These are phyloP conservation scores for Hygrophorus russula DNA, from an alignment of 768 basidiomycete species.

Conservation along the genomic window DNA sequence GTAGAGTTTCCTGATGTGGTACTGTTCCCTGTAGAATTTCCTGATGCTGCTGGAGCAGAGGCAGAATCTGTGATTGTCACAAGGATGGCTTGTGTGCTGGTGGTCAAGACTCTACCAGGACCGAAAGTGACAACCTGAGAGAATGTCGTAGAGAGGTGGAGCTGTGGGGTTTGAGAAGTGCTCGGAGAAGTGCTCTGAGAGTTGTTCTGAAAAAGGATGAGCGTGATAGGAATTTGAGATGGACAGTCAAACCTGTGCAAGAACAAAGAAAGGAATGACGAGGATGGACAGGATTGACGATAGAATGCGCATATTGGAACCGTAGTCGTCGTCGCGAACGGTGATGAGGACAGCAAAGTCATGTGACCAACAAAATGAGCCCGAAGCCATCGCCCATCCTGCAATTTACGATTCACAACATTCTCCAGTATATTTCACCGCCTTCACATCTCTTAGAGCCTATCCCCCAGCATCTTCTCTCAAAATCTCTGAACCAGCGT, in stretches of 20 bases:
- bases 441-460: slow-evolving; percentile 33
- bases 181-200: not conserved
- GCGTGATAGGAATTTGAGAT: not conserved
- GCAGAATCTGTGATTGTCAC: slow-evolving; percentile 32
- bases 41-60: slow-evolving; percentile 9
- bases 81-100: slow-evolving; percentile 28
- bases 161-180: too few relatives aligned
- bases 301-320: slow-evolving; percentile 18
- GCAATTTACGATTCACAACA: slow-evolving; percentile 28
- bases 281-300: slow-evolving; percentile 22
- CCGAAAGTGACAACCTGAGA: slow-evolving; percentile 20
- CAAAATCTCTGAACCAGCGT: slow-evolving; percentile 45
- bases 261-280: slow-evolving; percentile 21
- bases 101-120: slow-evolving; percentile 29
- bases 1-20: slow-evolving; percentile 11
- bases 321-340: too few relatives aligned
- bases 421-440: slow-evolving; percentile 49
- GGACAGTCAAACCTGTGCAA: slow-evolving; percentile 29
- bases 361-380: not conserved
- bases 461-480: slow-evolving; percentile 52
- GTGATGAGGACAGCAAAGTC: too few relatives aligned
- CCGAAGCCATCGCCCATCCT: slow-evolving; percentile 14
- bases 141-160: slow-evolving; percentile 24
- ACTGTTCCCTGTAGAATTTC: slow-evolving; percentile 12
- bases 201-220: slow-evolving; percentile 5